These are phyloP conservation scores for Helichrysum umbraculigerum DNA, from an alignment of 129 eudicot genomes.

Conservation along the genomic window DNA sequence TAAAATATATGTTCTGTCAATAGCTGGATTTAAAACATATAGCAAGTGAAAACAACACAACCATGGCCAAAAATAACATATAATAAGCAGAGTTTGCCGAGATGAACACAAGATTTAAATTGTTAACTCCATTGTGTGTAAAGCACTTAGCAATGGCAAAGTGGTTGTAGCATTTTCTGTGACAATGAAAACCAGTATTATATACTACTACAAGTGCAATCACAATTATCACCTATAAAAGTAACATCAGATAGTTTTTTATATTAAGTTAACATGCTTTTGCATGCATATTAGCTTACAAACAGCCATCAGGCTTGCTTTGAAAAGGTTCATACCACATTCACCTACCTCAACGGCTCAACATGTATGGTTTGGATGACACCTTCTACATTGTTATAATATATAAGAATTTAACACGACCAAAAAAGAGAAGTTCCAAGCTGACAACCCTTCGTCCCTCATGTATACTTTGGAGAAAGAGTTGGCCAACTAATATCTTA, in stretches of 20 bases:
- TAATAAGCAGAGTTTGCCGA: background rate
- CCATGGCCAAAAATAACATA: background rate
- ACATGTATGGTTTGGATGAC: background rate
- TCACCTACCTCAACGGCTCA: background rate
- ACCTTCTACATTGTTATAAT: background rate
- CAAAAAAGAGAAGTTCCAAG: background rate
- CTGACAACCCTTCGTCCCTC: background rate
- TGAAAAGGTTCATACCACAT: background rate
- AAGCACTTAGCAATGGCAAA: background rate
- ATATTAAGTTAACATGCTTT: background rate
- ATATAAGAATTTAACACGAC: background rate
- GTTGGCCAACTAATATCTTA: background rate
- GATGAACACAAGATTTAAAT: background rate
- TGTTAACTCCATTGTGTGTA: background rate
- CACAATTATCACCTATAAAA: background rate
- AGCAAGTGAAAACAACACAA: background rate
- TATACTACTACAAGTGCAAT: conserved; percentile 1
- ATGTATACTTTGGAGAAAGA: background rate
- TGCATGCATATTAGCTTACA: background rate
- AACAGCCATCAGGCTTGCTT: background rate
- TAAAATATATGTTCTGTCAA: background rate
- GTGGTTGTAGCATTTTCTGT: background rate
- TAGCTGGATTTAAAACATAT: too few relatives aligned
- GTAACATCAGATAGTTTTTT: background rate
- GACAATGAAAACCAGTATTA: background rate